Evolutionary conservation across 768 basidiomycete species (phyloP).

Genomic region (Boletus huronensis): DNA sequence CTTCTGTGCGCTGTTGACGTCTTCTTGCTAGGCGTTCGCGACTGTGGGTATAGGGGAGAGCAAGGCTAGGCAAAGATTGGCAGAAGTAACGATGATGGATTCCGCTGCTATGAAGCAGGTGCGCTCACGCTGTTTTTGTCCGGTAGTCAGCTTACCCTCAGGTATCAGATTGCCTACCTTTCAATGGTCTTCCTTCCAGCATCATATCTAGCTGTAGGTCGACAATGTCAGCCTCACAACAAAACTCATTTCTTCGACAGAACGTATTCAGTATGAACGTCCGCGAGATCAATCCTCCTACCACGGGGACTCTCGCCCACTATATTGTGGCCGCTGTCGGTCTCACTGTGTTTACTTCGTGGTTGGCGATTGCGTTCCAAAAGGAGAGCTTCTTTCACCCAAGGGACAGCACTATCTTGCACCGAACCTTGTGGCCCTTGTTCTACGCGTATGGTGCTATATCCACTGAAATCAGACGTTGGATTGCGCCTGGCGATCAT

Average conservation of each 20-base stretch:
- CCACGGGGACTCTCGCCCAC: constrained; percentile 32
- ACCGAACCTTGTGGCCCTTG: constrained; percentile 23
- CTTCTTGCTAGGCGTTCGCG: constrained; percentile 45
- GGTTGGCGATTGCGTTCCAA: constrained; percentile 55
- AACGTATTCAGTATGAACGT: constrained; percentile 29
- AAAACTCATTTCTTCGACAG: constrained; percentile 25
- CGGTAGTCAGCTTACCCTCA: background rate
- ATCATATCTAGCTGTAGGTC: constrained; percentile 36
- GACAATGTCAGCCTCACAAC: background rate
- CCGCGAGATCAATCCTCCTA: constrained; percentile 25
- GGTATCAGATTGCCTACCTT: constrained; percentile 46
- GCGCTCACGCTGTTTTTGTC: background rate
- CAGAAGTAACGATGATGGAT: constrained; percentile 1
- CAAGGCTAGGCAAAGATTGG: constrained; percentile 4
- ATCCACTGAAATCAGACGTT: background rate
- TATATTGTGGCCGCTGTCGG: constrained; percentile 40
- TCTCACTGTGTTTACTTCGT: constrained; percentile 49
- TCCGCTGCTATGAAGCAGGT: constrained; percentile 22
- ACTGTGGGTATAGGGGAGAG: constrained; percentile 52
- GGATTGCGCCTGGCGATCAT: background rate
- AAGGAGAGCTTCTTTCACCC: constrained; percentile 12
- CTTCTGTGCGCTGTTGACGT: background rate
- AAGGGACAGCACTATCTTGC: constrained; percentile 2
- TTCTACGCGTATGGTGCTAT: constrained; percentile 7
- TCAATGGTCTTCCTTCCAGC: constrained; percentile 58